Evolutionary conservation across 2,329 filamentous ascomycete species (phyloP).

Genomic region (Chlorencoelia australis): DNA sequence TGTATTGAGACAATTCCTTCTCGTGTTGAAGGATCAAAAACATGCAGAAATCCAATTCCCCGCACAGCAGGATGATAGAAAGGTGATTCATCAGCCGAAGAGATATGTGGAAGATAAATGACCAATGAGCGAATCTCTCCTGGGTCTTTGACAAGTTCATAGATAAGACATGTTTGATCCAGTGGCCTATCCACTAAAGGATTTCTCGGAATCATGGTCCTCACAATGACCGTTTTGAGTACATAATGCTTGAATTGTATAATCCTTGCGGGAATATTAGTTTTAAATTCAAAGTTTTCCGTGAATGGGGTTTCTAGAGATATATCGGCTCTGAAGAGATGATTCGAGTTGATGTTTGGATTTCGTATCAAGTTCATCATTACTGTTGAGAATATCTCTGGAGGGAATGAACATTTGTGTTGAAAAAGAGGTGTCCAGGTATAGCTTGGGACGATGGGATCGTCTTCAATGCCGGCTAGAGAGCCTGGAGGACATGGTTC

Average conservation of each 20-base stretch:
- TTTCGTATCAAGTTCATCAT: slow-evolving; percentile 70
- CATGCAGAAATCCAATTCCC: slow-evolving; percentile 67
- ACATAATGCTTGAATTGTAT: slow-evolving; percentile 37
- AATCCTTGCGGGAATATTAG: slow-evolving; percentile 28
- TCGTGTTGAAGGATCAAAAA: slow-evolving; percentile 38
- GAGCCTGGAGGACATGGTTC: slow-evolving; percentile 24
- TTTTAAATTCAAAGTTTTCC: slow-evolving; percentile 23
- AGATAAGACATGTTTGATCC: slow-evolving; percentile 75
- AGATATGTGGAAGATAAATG: slow-evolving; percentile 68
- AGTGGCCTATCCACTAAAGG: slow-evolving; percentile 62
- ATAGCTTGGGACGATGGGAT: slow-evolving; percentile 18
- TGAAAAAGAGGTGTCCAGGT: slow-evolving; percentile 45
- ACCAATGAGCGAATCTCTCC: slow-evolving; percentile 43
- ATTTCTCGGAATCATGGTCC: slow-evolving; percentile 75
- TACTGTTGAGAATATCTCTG: slow-evolving; percentile 52
- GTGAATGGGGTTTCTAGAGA: slow-evolving; percentile 40
- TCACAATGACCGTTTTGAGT: slow-evolving; percentile 56
- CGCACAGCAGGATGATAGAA: slow-evolving; percentile 80
- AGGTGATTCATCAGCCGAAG: slow-evolving; percentile 53
- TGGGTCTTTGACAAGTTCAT: slow-evolving; percentile 30
- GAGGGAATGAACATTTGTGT: slow-evolving; percentile 51
- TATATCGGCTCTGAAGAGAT: slow-evolving; percentile 71
- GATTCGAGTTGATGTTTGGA: slow-evolving; percentile 69
- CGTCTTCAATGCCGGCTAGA: slow-evolving; percentile 29
- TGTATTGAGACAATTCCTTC: slow-evolving; percentile 48